Evolutionary conservation across 768 basidiomycete genomes (phyloP).

Genomic region (Naganishia vishniacii): DNA sequence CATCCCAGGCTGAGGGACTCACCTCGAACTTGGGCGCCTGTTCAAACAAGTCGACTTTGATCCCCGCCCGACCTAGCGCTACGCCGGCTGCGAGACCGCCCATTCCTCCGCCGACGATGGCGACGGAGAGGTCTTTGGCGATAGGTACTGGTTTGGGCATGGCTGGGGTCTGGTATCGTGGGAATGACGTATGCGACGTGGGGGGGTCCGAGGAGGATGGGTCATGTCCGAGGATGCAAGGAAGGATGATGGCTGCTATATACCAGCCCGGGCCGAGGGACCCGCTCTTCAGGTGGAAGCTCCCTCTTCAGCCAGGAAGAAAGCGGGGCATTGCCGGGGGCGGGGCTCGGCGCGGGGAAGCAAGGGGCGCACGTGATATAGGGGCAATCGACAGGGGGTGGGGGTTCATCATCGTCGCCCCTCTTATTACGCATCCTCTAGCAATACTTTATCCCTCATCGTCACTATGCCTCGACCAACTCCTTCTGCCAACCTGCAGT

Average conservation of each 20-base stretch:
- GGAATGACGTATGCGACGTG: no score
- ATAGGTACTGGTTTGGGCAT: conserved; percentile 3
- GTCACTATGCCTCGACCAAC: no score
- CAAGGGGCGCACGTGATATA: not conserved
- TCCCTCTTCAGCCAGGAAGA: not conserved
- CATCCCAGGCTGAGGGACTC: not conserved
- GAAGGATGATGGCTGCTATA: not conserved
- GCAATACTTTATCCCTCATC: no score
- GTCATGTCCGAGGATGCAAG: no score
- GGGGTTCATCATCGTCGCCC: no score
- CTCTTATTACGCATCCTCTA: no score
- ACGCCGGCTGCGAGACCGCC: conserved; percentile 32
- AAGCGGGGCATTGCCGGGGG: not conserved
- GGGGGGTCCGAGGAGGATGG: no score
- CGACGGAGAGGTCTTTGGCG: conserved; percentile 21
- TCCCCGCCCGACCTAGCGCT: conserved; percentile 31
- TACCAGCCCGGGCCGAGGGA: no score
- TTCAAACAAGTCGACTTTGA: conserved; percentile 29
- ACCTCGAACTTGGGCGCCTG: conserved; percentile 22
- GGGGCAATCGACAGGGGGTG: no score
- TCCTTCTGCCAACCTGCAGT: no score
- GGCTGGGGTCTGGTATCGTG: not conserved
- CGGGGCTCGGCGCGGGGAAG: not conserved
- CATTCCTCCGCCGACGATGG: conserved; percentile 35
- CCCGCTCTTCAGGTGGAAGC: no score